Base-by-base conservation (phyloP, 805 yeast genomes). In the Monosporozyma siamensis region DNA sequence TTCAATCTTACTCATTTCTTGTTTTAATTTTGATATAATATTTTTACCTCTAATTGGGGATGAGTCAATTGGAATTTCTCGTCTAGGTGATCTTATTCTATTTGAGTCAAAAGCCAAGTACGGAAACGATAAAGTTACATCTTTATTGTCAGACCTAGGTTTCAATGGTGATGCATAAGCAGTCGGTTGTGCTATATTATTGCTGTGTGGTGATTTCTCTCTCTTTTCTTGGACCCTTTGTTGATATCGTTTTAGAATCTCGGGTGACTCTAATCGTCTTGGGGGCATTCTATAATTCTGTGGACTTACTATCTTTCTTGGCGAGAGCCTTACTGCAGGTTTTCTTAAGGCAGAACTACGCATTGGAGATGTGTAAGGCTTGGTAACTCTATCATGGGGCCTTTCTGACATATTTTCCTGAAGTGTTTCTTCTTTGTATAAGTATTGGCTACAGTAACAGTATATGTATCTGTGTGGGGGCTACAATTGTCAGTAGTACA, bases 281-380 rank as follows among this genome's bases (percentile, higher is more conserved):
- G 49, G 44, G 5, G 47, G 45, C 9, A 41, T 27, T 36, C 34
- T 27, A 20, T 38, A 29, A 11, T 10, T 18, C 6, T 26, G 34
- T 8, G 23, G 26, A 31, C 10, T 31, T 10, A 25, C 24, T 2
- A 22, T 20, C 15, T 31, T 41, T 29, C 30, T 23, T 7, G 56
- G 53, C 10, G 58, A 52, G 6, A 50, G 20, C 34, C 61, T 46
- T 38, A 46, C 44, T 1, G 61, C 51, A 10, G 58, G 59, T 39
- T 55, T 54, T 20, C 46, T 46, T 11, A 54, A 31, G 6, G 45
- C 50, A 23, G 41, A 43, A 7, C 40, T 49, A 39, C 44, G 54
- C 4, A 50, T 42, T 4, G 63, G 63, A 6, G 64, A 58, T 14
- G 17, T 20, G 7, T 34, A 23, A 22, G 22, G 38, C 23, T 34